Base-by-base conservation (phyloP, 2,329 filamentous ascomycete genomes). In the Dothistroma septosporum region DNA sequence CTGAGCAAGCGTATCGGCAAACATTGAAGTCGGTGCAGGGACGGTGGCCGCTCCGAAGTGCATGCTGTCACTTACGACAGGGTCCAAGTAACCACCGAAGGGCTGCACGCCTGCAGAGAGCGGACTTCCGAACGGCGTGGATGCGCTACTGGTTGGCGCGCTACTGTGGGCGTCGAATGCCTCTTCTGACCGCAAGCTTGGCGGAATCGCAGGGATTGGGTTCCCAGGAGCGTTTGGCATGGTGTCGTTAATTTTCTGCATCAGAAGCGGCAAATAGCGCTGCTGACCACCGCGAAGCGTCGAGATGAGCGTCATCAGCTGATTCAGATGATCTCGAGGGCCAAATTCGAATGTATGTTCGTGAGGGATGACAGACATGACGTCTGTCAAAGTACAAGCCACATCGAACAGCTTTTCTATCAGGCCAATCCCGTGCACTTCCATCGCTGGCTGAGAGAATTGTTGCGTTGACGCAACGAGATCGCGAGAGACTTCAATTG, bases 401-500 rank as follows among this genome's bases (percentile, higher is more conserved):
- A 92, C 84, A 66, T 92, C 88, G 68, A 94, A 84, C 12, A 96
- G 77, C 72, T 93, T 93, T 71, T 92, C 90, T 62, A 94, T 85
- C 84, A 95, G 74, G 28, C 88, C 88, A 44, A 90, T 83, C 19
- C 87, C 88, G 65, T 92, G 82, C 2, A 92, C 79, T 64, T 93
- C 90, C 78, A 91, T 87, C 48, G 86, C 86, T 65, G 87, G 82
- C 37, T 85, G 85, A 0, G 88, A 87, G 69, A 94, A 88, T 57
- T 88, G 85, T 16, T 86, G 85, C 4, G 88, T 87, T 75, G 92
- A 85, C 12, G 76, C 74, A 0, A 84, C 76, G 1, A 86, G 79
- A 53, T 85, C 84, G 53, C 83, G 76, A 0, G 85, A 84, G n/a
- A 87, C 84, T 41, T 84, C 80, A 31, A 87, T 79, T 0, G 85